Evolutionary conservation across 164 flowering plant species (phyloP).

Genomic region (Chimonanthus salicifolius): DNA sequence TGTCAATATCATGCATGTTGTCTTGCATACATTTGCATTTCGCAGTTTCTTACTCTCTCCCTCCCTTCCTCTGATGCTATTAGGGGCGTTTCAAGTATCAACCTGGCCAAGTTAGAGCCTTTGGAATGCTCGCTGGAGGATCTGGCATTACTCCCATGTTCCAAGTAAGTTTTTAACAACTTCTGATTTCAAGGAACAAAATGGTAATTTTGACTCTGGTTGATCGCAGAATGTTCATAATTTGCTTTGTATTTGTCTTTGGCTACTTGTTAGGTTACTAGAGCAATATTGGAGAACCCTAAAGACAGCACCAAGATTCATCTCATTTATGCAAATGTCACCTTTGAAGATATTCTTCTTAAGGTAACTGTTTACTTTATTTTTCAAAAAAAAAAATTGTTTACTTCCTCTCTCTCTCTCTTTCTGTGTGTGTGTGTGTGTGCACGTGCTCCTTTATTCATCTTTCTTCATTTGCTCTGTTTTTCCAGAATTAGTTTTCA

Average conservation of each 20-base stretch:
- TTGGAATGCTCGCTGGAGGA: constrained; percentile 99
- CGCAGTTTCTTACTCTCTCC: not conserved
- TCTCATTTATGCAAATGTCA: constrained; percentile 93
- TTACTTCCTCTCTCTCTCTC: too few relatives aligned
- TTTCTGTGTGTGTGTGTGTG: too few relatives aligned
- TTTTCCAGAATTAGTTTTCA: too few relatives aligned
- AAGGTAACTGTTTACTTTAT: constrained; percentile 43
- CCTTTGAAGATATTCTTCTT: constrained; percentile 82
- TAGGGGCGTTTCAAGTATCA: constrained; percentile 95
- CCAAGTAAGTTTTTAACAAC: constrained; percentile 42
- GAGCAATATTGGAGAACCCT: constrained; percentile 90
- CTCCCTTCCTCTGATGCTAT: constrained; percentile 2
- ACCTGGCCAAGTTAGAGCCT: constrained; percentile 84
- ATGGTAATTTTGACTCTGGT: not conserved
- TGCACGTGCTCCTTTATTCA: too few relatives aligned
- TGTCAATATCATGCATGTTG: not conserved
- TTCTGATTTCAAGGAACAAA: not conserved
- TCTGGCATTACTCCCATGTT: constrained; percentile 99
- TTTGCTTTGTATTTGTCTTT: too few relatives aligned
- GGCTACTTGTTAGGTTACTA: constrained; percentile 51
- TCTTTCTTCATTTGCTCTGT: too few relatives aligned
- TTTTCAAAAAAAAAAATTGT: too few relatives aligned
- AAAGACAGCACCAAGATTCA: constrained; percentile 75
- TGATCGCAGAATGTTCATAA: not conserved
- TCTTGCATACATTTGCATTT: not conserved